Percentiles rank a stretch among this genome's conserved stretches.
phyloP scores from a whole-genome alignment of 2,329 filamentous ascomycete genomes.

The Cordyceps cateniannulata region DNA sequence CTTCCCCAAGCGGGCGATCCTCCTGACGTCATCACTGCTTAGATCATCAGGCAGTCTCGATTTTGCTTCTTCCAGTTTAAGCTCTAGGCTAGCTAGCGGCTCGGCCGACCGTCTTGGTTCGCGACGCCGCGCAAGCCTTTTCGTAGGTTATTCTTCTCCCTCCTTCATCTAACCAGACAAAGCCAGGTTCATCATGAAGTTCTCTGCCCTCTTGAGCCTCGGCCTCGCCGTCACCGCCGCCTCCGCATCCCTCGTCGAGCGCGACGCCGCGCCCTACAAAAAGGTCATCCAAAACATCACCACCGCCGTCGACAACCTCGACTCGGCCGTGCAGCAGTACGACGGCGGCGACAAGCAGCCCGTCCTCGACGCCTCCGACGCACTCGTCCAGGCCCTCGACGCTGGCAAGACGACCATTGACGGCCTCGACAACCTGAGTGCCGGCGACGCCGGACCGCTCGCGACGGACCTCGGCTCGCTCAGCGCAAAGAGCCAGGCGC shows the following conservation, averaged over 20 bases:
- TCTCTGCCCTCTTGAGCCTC: not conserved
- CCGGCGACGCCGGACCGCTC: conserved; percentile 2
- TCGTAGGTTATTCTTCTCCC: not conserved
- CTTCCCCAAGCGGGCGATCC: not conserved
- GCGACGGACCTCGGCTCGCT: not conserved
- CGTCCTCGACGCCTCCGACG: conserved; percentile 6
- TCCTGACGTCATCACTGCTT: not conserved
- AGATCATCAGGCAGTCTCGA: not conserved
- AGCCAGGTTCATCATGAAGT: not conserved
- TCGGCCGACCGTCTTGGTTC: too few relatives aligned
- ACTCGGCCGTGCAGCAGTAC: conserved; percentile 7
- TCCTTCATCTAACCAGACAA: not conserved
- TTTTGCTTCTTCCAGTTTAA: not conserved
- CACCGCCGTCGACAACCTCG: conserved; percentile 2
- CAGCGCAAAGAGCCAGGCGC: conserved; percentile 9
- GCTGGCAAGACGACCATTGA: conserved; percentile 7
- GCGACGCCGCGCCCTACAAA: conserved; percentile 9
- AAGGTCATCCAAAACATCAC: conserved; percentile 10
- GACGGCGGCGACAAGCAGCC: conserved; percentile 3
- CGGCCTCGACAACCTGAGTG: not conserved
- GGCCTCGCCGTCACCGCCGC: not conserved
- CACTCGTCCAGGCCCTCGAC: conserved; percentile 10
- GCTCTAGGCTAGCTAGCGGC: not conserved
- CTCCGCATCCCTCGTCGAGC: conserved; percentile 5
- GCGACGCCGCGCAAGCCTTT: not conserved